Evolutionary conservation across 176 grass and related monocot genomes (phyloP), one percentile per base, ranked within the genome.

Genomic region (Oryza coarctata): DNA sequence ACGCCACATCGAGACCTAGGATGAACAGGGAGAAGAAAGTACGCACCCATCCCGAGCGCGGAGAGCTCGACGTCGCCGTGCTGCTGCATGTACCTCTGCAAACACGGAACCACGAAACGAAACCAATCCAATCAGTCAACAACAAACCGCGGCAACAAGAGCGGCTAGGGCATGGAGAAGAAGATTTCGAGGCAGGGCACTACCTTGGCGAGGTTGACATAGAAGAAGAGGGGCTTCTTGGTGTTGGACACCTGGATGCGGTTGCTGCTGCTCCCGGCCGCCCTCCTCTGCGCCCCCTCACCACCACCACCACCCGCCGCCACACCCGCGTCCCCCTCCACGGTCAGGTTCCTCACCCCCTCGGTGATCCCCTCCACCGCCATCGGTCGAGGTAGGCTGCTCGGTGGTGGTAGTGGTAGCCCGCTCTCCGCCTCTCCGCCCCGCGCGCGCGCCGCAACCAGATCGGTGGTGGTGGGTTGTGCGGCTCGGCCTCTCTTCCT

Each of bases 191-290:
- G 26, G 34, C 8, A n/a, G 34, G 1, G 75, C 4, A 49, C 70
- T 79, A 94, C 94, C 94, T 97, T 97, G 78, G 94, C 94, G 60
- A 97, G 92, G 74, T 97, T 97, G 85, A 97, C 94, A 20, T 97
- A 97, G 81, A 97, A 97, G 83, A 94, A 94, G 64, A 97, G 92
- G 49, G 94, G 92, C 65, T 94, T 97, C 83, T 97, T 97, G 11
- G 92, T 97, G 63, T 94, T 97, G 63, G 94, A 97, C 17, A 97
- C 90, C 83, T 92, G 94, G 90, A 94, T 92, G 73, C 95, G 87
- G 76, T 97, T 98, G 83, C 89, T 89, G 71, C 79, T 91, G 41
- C 75, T 10, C 30, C 30, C 73, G 26, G 12, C 86, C 68, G 69
- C 82, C 78, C 84, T 80, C 75, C 63, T 71, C 72, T 57, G 78